These are phyloP conservation scores for Metschnikowia kofuensis DNA, from an alignment of 805 yeast genomes.

Conservation along the genomic window DNA sequence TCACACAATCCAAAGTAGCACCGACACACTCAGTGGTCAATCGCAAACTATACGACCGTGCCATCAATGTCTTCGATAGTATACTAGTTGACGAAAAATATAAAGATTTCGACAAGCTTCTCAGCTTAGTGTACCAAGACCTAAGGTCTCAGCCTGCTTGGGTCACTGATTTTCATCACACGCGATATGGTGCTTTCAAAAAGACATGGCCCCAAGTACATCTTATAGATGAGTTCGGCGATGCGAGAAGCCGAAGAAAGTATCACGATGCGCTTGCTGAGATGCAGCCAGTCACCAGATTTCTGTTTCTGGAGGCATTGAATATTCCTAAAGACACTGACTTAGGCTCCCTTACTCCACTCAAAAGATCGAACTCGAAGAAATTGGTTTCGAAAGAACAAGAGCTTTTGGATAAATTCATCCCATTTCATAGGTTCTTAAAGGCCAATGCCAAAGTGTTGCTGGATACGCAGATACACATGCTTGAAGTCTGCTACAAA, in stretches of 20 bases:
- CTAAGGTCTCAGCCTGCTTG: constrained; percentile 14
- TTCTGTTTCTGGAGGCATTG: constrained; percentile 13
- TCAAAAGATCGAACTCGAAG: background rate
- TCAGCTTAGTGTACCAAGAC: constrained; percentile 28
- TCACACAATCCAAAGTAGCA: constrained; percentile 7
- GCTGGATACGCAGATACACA: constrained; percentile 24
- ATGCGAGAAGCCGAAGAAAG: constrained; percentile 4
- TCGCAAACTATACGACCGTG: constrained; percentile 13
- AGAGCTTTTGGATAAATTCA: constrained; percentile 12
- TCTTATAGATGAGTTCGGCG: constrained; percentile 26
- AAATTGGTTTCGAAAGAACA: background rate
- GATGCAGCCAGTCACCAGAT: constrained; percentile 7
- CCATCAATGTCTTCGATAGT: constrained; percentile 20
- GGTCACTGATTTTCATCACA: constrained; percentile 20
- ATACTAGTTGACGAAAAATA: constrained; percentile 29
- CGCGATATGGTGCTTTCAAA: constrained; percentile 22
- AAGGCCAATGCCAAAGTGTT: constrained; percentile 17
- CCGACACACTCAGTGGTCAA: constrained; percentile 14
- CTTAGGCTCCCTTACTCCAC: constrained; percentile 3
- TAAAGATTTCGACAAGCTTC: constrained; percentile 20
- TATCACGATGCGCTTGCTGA: constrained; percentile 18
- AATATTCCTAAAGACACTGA: background rate
- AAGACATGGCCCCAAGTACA: constrained; percentile 36
- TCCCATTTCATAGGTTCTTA: constrained; percentile 22
- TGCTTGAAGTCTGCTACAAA: constrained; percentile 32